Evolutionary conservation across 768 basidiomycete species (phyloP).

Genomic region (Terana coerulea): DNA sequence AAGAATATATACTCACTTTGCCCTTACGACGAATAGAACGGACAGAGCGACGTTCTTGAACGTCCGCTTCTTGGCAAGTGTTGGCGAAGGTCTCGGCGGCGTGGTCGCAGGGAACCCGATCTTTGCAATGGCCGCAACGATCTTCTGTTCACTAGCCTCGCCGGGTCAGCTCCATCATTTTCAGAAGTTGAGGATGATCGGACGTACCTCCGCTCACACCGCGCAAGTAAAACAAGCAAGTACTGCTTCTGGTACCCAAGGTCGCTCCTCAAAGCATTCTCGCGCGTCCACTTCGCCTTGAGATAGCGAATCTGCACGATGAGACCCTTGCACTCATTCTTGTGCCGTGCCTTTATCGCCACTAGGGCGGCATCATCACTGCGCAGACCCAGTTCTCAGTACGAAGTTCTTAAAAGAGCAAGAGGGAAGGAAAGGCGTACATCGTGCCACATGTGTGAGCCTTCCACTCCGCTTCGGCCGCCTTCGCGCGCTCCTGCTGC

Average conservation of each 20-base stretch:
- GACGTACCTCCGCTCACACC: slow-evolving; percentile 67
- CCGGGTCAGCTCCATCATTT: not conserved
- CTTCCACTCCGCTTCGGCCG: slow-evolving; percentile 43
- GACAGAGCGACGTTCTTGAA: slow-evolving; percentile 55
- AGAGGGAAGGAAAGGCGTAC: no score
- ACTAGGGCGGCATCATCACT: slow-evolving; percentile 56
- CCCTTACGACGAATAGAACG: slow-evolving; percentile 62
- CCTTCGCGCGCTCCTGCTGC: slow-evolving; percentile 46
- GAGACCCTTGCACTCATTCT: slow-evolving; percentile 85
- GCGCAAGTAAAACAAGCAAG: slow-evolving; percentile 66
- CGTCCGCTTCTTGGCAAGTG: slow-evolving; percentile 39
- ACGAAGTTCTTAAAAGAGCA: no score
- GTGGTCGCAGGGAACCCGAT: slow-evolving; percentile 62
- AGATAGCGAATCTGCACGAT: slow-evolving; percentile 89
- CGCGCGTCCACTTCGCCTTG: slow-evolving; percentile 87
- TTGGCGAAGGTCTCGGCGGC: slow-evolving; percentile 20
- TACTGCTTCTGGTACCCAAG: slow-evolving; percentile 88
- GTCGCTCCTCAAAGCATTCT: slow-evolving; percentile 72
- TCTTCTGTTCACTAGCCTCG: slow-evolving; percentile 58
- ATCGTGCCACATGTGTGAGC: no score
- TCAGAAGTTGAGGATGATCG: not conserved
- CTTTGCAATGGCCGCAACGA: slow-evolving; percentile 70
- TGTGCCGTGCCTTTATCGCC: slow-evolving; percentile 61
- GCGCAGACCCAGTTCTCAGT: no score
- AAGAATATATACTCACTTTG: slow-evolving; percentile 45